Evolutionary conservation across 345 rosid species (phyloP), one percentile per base, ranked within the genome.

Genomic region (Barbarea vulgaris): DNA sequence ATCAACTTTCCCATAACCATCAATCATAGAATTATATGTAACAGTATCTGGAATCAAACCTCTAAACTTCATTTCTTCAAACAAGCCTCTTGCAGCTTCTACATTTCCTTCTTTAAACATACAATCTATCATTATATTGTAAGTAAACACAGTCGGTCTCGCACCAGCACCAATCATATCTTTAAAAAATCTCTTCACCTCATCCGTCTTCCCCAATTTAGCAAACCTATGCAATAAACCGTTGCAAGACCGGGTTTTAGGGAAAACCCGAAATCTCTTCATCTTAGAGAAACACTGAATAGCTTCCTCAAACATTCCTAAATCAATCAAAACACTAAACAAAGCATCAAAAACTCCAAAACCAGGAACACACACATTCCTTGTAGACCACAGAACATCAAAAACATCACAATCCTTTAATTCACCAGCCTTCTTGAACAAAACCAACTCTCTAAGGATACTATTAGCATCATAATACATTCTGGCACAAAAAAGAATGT

Each of bases 331-430:
- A 74, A 83, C 85, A 69, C 87, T 84, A 79, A 89, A 89, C 73
- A 89, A 81, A 60, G 89, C 85, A 90, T 90, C 89, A 74, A 90
- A 90, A 13, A 90, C 93, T 36, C 93, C 96, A 72, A 77, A 88
- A 6, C 87, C 88, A 19, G 69, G 82, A 37, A 77, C 76, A 62
- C 84, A 86, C 17, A 85, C 85, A 51, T 81, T 86, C 83, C 89
- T 84, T 2, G 88, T 85, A 7, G 85, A 85, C 96, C 96, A 90
- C 15, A 90, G 56, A 60, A 82, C 78, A 71, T 90, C 88, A 60
- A 90, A 88, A 70, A 80, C 76, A 61, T 88, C 87, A 64, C 72
- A 83, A 41, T 81, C 84, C 0, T 69, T 18, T 41, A 41, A 13
- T 41, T 33, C 62, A 67, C 41, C 18, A 41, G 41, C 55, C 47